Evolutionary conservation across 2,329 filamentous ascomycete genomes (phyloP), one percentile per base, ranked within the genome.

Genomic region (Pezicula carpinea): DNA sequence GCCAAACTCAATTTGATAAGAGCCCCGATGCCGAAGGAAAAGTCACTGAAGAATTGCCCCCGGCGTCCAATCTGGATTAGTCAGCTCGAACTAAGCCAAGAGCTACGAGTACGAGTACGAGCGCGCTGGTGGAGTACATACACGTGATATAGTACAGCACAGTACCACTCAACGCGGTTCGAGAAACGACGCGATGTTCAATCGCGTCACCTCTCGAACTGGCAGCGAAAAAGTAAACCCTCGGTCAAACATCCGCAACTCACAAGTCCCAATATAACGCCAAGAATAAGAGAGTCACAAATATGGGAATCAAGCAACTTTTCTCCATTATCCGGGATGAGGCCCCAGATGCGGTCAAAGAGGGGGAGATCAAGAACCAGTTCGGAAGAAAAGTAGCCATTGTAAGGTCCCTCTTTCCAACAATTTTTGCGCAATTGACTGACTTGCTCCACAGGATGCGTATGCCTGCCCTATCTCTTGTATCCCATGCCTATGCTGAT

Each of bases 351-450:
- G 87, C 93, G 29, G 81, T 96, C 76, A 97, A 96, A 70, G 86
- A 90, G 64, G 89, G 93, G 51, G 93, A 99, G 65, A 99, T 99
- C 76, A 99, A 99, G 73, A 92, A 92, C 60, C 93, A 99, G 57
- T 99, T 99, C 66, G 93, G 93, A 54, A 88, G 93, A 66, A 99
- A 99, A 72, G 92, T 99, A 52, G 92, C 92, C 44, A 96, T 96
- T 69, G 91, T 95, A 75, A 65, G 88, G 75, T 26, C 29, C 3
- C 22, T 10, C 17, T 23, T 53, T 18, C n/a, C 18, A 47, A 34
- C 18, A 34, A 15, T 7, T 14, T 33, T 19, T 21, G 23, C 11
- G 14, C 43, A 23, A 49, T 40, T 44, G 21, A 48, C 52, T 57
- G 39, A 64, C 40, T 15, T 22, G 23, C 41, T 39, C 35, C 51